Percentiles rank a stretch among this genome's conserved stretches.
phyloP scores from a whole-genome alignment of 2,329 filamentous ascomycete species.

The Ceratocystis diversiconidia region DNA sequence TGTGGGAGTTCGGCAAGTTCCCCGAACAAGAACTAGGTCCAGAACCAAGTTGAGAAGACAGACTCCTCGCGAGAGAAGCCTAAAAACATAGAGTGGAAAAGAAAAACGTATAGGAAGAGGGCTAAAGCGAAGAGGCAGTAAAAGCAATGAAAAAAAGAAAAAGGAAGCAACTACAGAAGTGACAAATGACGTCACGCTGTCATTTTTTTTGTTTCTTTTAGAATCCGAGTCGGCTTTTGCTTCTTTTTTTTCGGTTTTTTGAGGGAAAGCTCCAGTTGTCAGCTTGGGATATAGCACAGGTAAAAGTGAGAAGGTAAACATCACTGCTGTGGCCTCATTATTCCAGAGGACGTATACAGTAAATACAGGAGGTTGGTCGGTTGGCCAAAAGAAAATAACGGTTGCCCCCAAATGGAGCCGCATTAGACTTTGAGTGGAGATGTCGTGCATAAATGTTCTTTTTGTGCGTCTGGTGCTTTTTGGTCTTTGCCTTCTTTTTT shows the following conservation, averaged over 20 bases:
- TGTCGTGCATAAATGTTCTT: conserved; percentile 5
- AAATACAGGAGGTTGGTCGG: conserved; percentile 15
- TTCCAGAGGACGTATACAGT: conserved; percentile 13
- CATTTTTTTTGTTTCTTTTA: conserved; percentile 10
- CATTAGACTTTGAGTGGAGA: conserved; percentile 12
- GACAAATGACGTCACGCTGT: conserved; percentile 6
- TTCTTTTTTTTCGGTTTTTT: conserved; percentile 12
- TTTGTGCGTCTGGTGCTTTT: conserved; percentile 13
- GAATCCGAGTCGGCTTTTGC: not conserved
- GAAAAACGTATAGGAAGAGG: conserved; percentile 3
- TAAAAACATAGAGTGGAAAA: not conserved
- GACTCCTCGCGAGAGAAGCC: conserved; percentile 3
- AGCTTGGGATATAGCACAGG: not conserved
- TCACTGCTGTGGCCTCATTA: conserved; percentile 3
- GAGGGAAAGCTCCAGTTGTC: not conserved
- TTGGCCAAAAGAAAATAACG: conserved; percentile 2
- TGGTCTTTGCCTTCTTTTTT: conserved; percentile 4
- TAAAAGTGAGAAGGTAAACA: not conserved
- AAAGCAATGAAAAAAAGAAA: not conserved
- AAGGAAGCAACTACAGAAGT: not conserved
- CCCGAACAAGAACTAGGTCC: not conserved
- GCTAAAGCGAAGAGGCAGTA: not conserved
- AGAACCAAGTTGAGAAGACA: not conserved
- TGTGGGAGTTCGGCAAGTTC: too few relatives aligned
- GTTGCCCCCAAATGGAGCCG: conserved; percentile 11